Conservation (phyloP, 2,329 filamentous ascomycete genomes). For the Aureobasidium vineae region DNA sequence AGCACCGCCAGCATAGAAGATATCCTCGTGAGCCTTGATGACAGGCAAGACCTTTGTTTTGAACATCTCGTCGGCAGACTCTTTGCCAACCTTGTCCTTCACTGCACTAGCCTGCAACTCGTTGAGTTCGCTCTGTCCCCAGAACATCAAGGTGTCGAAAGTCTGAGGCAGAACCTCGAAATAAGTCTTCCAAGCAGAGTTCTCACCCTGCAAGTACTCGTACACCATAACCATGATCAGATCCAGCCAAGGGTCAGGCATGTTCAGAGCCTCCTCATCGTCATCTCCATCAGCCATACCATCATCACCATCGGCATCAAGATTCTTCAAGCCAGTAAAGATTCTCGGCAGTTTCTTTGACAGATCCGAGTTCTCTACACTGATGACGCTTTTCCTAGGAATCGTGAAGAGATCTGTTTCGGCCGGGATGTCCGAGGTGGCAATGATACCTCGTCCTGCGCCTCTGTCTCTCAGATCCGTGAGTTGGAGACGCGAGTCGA, state of each 20-base stretch:
- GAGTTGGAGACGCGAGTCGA: slow-evolving; percentile 59
- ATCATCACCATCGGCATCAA: slow-evolving; percentile 7
- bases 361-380: slow-evolving; percentile 68
- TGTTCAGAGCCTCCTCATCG: slow-evolving; percentile 36
- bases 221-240: slow-evolving; percentile 79
- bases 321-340: slow-evolving; percentile 23
- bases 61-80: slow-evolving; percentile 69
- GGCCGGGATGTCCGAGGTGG: slow-evolving; percentile 64
- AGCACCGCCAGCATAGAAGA: slow-evolving; percentile 46
- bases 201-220: slow-evolving; percentile 60
- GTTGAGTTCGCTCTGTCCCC: slow-evolving; percentile 66
- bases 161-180: slow-evolving; percentile 67
- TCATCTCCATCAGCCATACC: slow-evolving; percentile 17
- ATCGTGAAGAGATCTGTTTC: slow-evolving; percentile 80
- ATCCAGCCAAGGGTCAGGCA: slow-evolving; percentile 51
- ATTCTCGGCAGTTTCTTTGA: slow-evolving; percentile 46
- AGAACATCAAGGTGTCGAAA: slow-evolving; percentile 92
- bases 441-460: slow-evolving; percentile 65
- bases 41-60: slow-evolving; percentile 55
- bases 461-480: slow-evolving; percentile 56
- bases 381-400: slow-evolving; percentile 69
- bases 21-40: slow-evolving; percentile 56
- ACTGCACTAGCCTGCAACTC: slow-evolving; percentile 76
- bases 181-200: slow-evolving; percentile 74
- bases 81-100: slow-evolving; percentile 71